phyloP scores from a whole-genome alignment of 345 rosid species.

The Populus pruinosa region DNA sequence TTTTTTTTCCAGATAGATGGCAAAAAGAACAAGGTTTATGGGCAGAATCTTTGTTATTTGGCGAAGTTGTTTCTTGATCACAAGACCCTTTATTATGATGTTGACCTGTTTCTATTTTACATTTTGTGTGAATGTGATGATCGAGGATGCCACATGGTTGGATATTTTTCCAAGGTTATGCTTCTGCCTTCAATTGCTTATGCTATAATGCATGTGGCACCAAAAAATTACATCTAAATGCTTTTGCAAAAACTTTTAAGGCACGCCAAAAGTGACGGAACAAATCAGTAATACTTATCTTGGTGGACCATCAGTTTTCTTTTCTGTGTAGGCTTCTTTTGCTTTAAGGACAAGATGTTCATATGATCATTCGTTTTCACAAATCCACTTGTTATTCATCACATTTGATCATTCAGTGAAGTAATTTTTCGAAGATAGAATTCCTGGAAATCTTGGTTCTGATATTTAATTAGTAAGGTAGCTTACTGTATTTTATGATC shows the following conservation, averaged over 20 bases:
- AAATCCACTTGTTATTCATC: not conserved
- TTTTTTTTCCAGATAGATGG: slow-evolving; percentile 64
- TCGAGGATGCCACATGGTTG: slow-evolving; percentile 99
- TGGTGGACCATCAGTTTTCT: not conserved
- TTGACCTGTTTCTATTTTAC: slow-evolving; percentile 88
- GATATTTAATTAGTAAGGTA: not conserved
- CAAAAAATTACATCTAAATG: not conserved
- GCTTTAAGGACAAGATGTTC: not conserved
- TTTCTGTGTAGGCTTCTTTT: not conserved
- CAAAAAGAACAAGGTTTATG: slow-evolving; percentile 96
- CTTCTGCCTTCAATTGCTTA: not conserved
- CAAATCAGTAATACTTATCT: not conserved
- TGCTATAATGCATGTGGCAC: not conserved
- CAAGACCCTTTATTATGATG: slow-evolving; percentile 98
- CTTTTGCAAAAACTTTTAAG: not conserved
- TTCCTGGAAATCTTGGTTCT: not conserved
- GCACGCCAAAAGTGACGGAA: not conserved
- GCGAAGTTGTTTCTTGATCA: slow-evolving; percentile 98
- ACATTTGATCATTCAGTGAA: not conserved
- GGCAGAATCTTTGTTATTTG: slow-evolving; percentile 96
- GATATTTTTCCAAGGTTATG: slow-evolving; percentile 92
- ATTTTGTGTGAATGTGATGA: slow-evolving; percentile 96
- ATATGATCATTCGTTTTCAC: not conserved
- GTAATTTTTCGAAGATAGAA: not conserved
- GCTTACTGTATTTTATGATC: not conserved